These are phyloP conservation scores for Amanita inopinata DNA, from an alignment of 768 basidiomycete species.

Conservation along the genomic window DNA sequence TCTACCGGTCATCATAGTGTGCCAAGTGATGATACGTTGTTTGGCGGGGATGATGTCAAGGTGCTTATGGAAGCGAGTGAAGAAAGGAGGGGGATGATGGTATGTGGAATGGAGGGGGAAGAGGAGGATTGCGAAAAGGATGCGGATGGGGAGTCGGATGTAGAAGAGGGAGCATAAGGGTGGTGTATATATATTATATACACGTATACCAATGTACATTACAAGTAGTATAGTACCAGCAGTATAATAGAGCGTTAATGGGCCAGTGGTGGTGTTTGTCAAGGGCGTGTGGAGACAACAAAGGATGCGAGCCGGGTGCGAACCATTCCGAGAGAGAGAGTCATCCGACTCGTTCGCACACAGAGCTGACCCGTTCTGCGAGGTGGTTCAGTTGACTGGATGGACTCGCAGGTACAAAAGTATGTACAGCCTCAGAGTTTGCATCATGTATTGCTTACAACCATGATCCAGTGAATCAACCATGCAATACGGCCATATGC, in stretches of 20 bases:
- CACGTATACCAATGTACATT: too few species aligned
- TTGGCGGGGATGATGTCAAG: slow-evolving; percentile 21
- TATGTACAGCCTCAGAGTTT: slow-evolving; percentile 22
- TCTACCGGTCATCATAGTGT: slow-evolving; percentile 45
- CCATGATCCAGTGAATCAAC: slow-evolving; percentile 38
- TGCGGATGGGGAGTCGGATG: slow-evolving; percentile 19
- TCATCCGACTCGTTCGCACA: too few species aligned
- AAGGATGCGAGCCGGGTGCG: slow-evolving; percentile 20
- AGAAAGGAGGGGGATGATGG: slow-evolving; percentile 17
- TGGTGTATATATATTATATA: too few species aligned
- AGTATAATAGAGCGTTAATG: not conserved
- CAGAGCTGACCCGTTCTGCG: slow-evolving; percentile 9
- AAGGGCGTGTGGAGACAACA: slow-evolving; percentile 18
- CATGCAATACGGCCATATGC: slow-evolving; percentile 56
- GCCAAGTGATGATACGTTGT: slow-evolving; percentile 50
- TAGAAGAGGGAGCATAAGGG: not conserved
- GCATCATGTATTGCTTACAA: slow-evolving; percentile 10
- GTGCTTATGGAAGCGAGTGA: slow-evolving; percentile 19
- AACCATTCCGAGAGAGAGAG: slow-evolving; percentile 19
- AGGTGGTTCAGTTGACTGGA: slow-evolving; percentile 25
- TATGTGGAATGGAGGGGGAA: slow-evolving; percentile 22
- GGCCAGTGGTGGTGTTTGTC: slow-evolving; percentile 13
- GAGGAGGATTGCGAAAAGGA: slow-evolving; percentile 31
- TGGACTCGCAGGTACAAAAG: slow-evolving; percentile 31
- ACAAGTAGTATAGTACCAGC: not conserved